Base-by-base conservation (phyloP, 305 asterid species). In the Fraxinus albicans region DNA sequence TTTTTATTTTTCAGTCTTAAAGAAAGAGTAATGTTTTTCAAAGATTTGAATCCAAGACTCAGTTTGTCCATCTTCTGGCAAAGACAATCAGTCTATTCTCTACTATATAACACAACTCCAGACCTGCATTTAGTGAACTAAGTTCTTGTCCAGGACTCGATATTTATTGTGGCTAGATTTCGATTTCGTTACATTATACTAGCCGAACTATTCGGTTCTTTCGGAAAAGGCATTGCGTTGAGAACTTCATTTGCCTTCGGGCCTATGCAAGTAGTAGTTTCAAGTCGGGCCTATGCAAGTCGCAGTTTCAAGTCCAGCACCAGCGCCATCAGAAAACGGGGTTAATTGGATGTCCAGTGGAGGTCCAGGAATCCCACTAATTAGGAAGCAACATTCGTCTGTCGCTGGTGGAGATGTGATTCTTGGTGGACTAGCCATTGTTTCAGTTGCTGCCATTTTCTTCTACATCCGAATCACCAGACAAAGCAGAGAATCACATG, bases 391-490 rank as follows among this genome's bases (percentile, higher is more conserved):
- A 69, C 87, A 85, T 21, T 83, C 84, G 79, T 87, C 88, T n/a
- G 47, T 78, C 38, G 88, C 88, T 17, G 86, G 87, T 74, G 90
- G 90, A 76, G 90, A 88, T 53, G 80, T 87, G 34, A 88, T 87
- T 58, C 89, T 90, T 33, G 87, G 87, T 60, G 89, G 90, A 35
- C 88, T 88, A n/a, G 90, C 88, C 0, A 34, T 78, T 19, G 86
- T 88, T 63, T 75, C 86, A 4, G 60, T 84, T 63, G 88, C 84
- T 12, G 83, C 90, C 69, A 81, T 90, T 35, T 38, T 84, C 44
- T 84, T 89, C 85, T 90, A 88, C 82, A 88, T 90, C 67, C 86
- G 87, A 33, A 53, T 89, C 67, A 90, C 93, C 7, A 77, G 85
- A 58, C 83, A 84, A 72, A 81, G 67, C 4, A 44, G 79, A 50